Percentiles rank a stretch among this genome's conserved stretches.
Evolutionary conservation across 2,329 filamentous ascomycete species (phyloP).

Genomic region (Nakataea oryzae): DNA sequence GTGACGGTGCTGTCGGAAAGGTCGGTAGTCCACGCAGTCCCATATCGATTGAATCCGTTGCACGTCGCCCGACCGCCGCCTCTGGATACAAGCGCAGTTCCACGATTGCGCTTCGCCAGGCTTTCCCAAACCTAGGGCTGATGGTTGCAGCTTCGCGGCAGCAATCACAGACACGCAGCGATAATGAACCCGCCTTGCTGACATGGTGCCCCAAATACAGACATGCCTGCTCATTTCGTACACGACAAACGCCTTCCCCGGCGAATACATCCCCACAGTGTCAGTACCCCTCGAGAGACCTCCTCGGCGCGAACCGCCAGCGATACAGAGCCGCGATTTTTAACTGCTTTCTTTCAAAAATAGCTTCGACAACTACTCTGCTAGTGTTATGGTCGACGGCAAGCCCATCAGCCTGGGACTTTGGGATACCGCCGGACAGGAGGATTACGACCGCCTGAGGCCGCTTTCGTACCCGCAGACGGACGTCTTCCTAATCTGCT

Average conservation of each 20-base stretch:
- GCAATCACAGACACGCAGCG: not conserved
- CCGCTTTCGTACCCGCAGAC: conserved; percentile 97
- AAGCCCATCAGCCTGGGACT: conserved; percentile 94
- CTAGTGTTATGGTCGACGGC: conserved; percentile 97
- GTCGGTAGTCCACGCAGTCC: conserved; percentile 35
- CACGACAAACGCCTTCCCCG: conserved; percentile 98
- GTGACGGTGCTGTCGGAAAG: conserved; percentile 98
- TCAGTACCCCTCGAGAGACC: conserved; percentile 32
- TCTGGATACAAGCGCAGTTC: conserved; percentile 2
- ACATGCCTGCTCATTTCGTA: conserved; percentile 99
- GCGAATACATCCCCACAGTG: conserved; percentile 99
- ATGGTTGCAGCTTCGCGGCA: not conserved
- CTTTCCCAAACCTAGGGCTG: not conserved
- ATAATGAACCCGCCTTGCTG: not conserved
- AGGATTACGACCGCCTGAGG: conserved; percentile 93
- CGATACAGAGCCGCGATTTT: not conserved
- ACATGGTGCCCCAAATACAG: conserved; percentile 38
- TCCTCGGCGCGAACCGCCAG: not conserved
- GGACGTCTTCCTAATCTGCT: conserved; percentile 96
- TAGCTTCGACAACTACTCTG: conserved; percentile 98
- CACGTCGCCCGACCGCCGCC: not conserved
- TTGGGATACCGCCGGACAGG: conserved; percentile 98
- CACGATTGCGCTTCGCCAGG: not conserved
- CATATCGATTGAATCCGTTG: conserved; percentile 9
- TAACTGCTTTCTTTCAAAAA: not conserved